Conservation (phyloP, 2,329 filamentous ascomycete species). For the Phoma sp. region DNA sequence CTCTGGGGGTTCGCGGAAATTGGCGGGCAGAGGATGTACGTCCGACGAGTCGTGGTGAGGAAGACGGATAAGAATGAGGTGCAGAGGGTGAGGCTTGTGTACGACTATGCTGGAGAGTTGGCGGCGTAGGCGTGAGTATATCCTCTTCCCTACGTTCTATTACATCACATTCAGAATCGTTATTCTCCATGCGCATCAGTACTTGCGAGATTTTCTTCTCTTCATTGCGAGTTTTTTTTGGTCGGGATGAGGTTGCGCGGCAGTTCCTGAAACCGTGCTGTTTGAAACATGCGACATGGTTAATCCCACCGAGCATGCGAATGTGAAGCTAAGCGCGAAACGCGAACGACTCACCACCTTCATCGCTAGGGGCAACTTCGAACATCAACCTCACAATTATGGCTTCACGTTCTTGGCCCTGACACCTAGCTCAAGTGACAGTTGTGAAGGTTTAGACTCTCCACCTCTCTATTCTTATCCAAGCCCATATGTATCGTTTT, state of each 20-base stretch:
- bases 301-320: too few species aligned
- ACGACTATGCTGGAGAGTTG: slow-evolving; percentile 43
- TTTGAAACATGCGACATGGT: slow-evolving; percentile 12
- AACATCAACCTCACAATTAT: slow-evolving; percentile 14
- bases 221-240: neutral
- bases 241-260: slow-evolving; percentile 5
- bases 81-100: slow-evolving; percentile 41
- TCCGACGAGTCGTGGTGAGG: slow-evolving; percentile 43
- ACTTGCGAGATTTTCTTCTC: too few species aligned
- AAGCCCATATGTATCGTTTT: neutral
- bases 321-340: slow-evolving; percentile 21
- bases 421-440: slow-evolving; percentile 8
- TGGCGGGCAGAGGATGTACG: slow-evolving; percentile 40
- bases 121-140: slow-evolving; percentile 17
- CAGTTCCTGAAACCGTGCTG: slow-evolving; percentile 7
- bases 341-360: neutral
- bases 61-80: slow-evolving; percentile 42
- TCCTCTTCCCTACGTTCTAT: neutral
- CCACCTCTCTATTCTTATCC: neutral
- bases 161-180: neutral
- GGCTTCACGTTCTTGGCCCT: slow-evolving; percentile 12
- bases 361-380: slow-evolving; percentile 4
- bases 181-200: too few species aligned
- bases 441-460: neutral
- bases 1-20: slow-evolving; percentile 45